Evolutionary conservation across 257 asterid genomes (phyloP).

Genomic region (Jacaranda mimosifolia): DNA sequence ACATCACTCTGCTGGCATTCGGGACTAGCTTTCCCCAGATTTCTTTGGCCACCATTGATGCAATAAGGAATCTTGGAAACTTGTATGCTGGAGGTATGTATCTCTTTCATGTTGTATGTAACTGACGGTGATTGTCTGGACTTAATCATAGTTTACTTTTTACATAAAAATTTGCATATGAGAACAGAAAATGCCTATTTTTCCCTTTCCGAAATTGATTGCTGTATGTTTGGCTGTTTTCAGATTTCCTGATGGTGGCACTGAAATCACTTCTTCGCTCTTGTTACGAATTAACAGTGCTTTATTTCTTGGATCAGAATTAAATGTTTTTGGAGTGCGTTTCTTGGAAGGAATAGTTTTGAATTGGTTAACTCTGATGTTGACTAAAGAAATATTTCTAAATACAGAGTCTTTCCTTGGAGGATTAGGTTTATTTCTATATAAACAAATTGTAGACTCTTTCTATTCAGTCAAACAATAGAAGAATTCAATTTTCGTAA

Average conservation of each 20-base stretch:
- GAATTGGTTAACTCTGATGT: too few relatives aligned
- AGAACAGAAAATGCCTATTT: background rate
- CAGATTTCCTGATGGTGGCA: background rate
- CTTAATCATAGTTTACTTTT: background rate
- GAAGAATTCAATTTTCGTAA: too few relatives aligned
- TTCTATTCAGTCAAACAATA: background rate
- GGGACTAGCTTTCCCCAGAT: conserved; percentile 99
- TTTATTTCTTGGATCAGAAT: conserved; percentile 15
- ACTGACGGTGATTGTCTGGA: background rate
- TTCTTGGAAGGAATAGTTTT: background rate
- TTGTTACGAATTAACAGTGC: background rate
- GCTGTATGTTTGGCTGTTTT: background rate
- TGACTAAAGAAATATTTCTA: background rate
- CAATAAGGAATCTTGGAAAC: conserved; percentile 79
- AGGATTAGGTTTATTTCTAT: background rate
- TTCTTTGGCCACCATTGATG: conserved; percentile 94
- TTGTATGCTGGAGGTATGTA: conserved; percentile 87
- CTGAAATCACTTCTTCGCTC: background rate
- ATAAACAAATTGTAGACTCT: background rate
- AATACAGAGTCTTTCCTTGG: background rate
- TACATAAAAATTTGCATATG: conserved; percentile 1
- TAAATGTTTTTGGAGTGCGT: background rate
- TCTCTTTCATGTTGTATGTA: background rate
- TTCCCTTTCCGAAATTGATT: background rate
- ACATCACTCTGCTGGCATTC: conserved; percentile 85